A percentile compares a stretch with the other conserved stretches of the same genome.
Evolutionary conservation across 2,329 filamentous ascomycete species (phyloP).

Genomic region (Coniochaeta ligniaria): DNA sequence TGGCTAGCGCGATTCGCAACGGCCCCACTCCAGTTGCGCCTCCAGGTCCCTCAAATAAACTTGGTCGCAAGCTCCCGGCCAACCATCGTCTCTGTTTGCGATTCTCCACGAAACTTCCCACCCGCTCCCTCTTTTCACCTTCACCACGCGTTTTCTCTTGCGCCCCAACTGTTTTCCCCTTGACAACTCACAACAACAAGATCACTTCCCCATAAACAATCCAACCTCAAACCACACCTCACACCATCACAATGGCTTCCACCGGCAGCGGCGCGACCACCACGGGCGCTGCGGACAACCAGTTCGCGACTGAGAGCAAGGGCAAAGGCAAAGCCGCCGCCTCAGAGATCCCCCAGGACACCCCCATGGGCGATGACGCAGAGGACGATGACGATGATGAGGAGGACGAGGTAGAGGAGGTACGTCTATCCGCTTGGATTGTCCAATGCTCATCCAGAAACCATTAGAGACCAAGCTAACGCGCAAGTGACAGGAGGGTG

Average conservation of each 20-base stretch:
- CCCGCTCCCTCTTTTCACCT: not conserved
- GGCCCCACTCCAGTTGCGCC: not conserved
- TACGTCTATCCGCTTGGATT: slow-evolving; percentile 9
- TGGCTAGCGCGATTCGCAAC: not conserved
- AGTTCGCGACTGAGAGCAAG: slow-evolving; percentile 27
- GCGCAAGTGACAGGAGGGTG: slow-evolving; percentile 16
- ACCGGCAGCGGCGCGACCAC: slow-evolving; percentile 40
- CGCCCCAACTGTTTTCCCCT: not conserved
- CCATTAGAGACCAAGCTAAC: slow-evolving; percentile 11
- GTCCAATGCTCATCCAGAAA: not conserved
- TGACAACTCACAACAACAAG: not conserved
- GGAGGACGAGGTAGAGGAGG: slow-evolving; percentile 14
- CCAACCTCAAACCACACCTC: slow-evolving; percentile 1
- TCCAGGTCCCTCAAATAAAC: not conserved
- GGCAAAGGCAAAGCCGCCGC: slow-evolving; percentile 74
- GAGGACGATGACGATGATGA: slow-evolving; percentile 54
- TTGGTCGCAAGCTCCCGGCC: not conserved
- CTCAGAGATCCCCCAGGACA: slow-evolving; percentile 45
- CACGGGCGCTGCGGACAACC: slow-evolving; percentile 23
- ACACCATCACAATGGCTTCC: slow-evolving; percentile 27
- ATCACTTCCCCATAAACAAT: not conserved
- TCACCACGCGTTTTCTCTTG: not conserved
- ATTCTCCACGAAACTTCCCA: not conserved
- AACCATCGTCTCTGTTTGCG: not conserved
- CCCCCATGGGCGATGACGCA: slow-evolving; percentile 66